Percentiles rank a stretch among this genome's conserved stretches.
phyloP scores from a whole-genome alignment of 129 eudicot species.

The Escallonia rubra region DNA sequence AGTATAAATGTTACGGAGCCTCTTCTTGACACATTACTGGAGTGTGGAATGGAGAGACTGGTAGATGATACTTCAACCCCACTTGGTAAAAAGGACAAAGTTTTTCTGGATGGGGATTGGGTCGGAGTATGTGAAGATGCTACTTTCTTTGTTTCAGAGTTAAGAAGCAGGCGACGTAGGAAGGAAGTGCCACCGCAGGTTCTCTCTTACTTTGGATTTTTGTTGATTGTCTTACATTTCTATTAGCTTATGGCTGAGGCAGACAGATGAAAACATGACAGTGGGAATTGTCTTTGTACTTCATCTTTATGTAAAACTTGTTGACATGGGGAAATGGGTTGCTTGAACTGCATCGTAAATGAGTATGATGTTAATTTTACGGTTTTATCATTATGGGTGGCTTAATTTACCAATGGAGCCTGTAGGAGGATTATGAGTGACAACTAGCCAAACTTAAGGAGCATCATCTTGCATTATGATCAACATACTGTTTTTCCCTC shows the following conservation, averaged over 20 bases:
- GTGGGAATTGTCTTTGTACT: not conserved
- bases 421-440: too few species aligned
- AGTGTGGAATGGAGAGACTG: constrained; percentile 68
- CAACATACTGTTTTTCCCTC: too few species aligned
- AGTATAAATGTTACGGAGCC: constrained; percentile 40
- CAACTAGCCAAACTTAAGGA: too few species aligned
- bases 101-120: constrained; percentile 86
- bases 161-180: constrained; percentile 60
- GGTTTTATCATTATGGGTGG: not conserved
- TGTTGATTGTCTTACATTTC: not conserved
- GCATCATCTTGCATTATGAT: too few species aligned
- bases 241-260: not conserved
- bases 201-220: constrained; percentile 2
- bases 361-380: not conserved
- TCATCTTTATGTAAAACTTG: not conserved
- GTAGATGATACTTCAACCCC: constrained; percentile 41
- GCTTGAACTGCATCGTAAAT: not conserved
- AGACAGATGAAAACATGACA: not conserved
- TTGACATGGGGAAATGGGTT: not conserved
- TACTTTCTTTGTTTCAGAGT: constrained; percentile 54
- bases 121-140: constrained; percentile 71
- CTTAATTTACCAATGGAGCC: not conserved
- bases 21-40: constrained; percentile 30
- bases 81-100: constrained; percentile 44
- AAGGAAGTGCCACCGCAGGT: constrained; percentile 68